These are phyloP conservation scores for Aspergillus ellipticus DNA, from an alignment of 495 filamentous ascomycete genomes.

Conservation along the genomic window DNA sequence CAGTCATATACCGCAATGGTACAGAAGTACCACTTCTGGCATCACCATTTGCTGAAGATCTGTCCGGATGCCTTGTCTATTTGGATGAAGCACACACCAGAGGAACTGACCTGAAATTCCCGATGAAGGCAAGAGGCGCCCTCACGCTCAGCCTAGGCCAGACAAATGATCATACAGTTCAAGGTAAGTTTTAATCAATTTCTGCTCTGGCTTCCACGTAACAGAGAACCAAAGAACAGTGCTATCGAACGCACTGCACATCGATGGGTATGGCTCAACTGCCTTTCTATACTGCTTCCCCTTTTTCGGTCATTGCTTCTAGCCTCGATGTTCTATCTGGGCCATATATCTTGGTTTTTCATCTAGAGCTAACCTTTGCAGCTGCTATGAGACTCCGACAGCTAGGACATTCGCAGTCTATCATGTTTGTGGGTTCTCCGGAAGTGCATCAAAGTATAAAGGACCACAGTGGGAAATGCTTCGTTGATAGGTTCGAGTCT, in stretches of 20 bases:
- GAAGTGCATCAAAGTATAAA: background rate
- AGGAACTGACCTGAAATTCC: conserved; percentile 69
- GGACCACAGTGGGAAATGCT: background rate
- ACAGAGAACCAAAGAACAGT: too few species aligned
- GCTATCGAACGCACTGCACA: too few species aligned
- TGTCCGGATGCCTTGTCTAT: conserved; percentile 63
- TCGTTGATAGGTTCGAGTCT: conserved; percentile 26
- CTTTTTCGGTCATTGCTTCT: too few species aligned
- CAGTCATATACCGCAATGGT: conserved; percentile 42
- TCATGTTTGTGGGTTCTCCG: background rate
- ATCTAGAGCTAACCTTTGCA: conserved; percentile 17
- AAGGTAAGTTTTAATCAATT: conserved; percentile 59
- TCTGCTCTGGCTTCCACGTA: too few species aligned
- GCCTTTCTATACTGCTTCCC: too few species aligned
- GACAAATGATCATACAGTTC: conserved; percentile 68
- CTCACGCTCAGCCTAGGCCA: conserved; percentile 64
- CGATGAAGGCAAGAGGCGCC: conserved; percentile 53
- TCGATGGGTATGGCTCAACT: too few species aligned
- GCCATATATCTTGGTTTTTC: conserved; percentile 8
- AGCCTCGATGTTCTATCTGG: too few species aligned
- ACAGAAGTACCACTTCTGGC: conserved; percentile 44
- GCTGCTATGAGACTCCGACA: conserved; percentile 61
- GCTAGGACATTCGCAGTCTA: conserved; percentile 18
- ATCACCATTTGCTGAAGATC: conserved; percentile 56
- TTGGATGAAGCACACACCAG: conserved; percentile 73